Evolutionary conservation across 1,139 yeast genomes (phyloP).

Genomic region (Nadsonia commutata): DNA sequence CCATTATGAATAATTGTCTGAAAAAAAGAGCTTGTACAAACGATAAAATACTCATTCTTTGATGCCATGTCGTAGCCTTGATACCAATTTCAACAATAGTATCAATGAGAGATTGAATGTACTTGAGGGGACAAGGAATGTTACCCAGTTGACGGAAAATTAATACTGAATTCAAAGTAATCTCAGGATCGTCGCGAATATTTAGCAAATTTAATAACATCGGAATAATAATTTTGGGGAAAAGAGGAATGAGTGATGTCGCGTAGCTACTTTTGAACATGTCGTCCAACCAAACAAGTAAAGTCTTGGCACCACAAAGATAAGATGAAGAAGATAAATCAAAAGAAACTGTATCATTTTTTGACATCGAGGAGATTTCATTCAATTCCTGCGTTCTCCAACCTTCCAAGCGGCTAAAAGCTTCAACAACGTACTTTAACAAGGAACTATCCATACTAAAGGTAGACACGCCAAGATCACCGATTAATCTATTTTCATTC

Average conservation of each 20-base stretch:
- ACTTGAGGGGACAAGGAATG: constrained; percentile 34
- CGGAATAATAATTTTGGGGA: constrained; percentile 43
- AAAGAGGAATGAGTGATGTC: constrained; percentile 18
- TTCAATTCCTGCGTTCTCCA: constrained; percentile 23
- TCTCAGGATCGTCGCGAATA: constrained; percentile 69
- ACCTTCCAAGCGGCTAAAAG: constrained; percentile 32
- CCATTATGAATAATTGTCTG: constrained; percentile 48
- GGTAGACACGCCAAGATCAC: constrained; percentile 23
- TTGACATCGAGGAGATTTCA: constrained; percentile 1
- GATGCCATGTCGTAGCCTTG: constrained; percentile 44
- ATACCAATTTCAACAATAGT: constrained; percentile 36
- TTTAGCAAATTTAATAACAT: constrained; percentile 51
- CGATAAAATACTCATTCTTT: constrained; percentile 49
- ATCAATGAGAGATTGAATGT: constrained; percentile 33
- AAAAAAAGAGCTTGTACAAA: constrained; percentile 66
- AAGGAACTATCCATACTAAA: constrained; percentile 18
- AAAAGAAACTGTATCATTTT: constrained; percentile 1
- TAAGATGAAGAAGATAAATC: constrained; percentile 13
- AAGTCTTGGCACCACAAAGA: constrained; percentile 24
- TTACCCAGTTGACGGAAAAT: constrained; percentile 45
- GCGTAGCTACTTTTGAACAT: constrained; percentile 14
- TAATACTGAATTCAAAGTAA: constrained; percentile 43
- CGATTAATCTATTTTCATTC: constrained; percentile 24
- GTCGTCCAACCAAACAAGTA: constrained; percentile 16
- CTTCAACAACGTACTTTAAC: constrained; percentile 19